phyloP scores from a whole-genome alignment of 192 early-diverging fungal species.

The Linderina pennispora region DNA sequence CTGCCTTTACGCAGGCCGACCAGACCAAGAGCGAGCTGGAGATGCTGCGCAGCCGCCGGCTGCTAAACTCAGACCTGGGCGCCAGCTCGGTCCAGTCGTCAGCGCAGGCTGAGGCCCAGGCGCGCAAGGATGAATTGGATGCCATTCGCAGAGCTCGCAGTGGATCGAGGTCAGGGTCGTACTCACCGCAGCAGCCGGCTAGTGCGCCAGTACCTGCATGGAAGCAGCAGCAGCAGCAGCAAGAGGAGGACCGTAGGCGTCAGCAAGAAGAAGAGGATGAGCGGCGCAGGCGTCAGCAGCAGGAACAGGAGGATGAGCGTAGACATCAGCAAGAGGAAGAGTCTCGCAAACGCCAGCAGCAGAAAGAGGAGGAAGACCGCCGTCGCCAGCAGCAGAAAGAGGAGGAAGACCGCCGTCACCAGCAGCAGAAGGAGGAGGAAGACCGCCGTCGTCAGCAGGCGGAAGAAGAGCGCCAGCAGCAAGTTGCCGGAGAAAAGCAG shows the following conservation, averaged over 20 bases:
- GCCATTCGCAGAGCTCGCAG: conserved; percentile 24
- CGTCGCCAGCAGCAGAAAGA: conserved; percentile 36
- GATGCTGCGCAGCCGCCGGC: conserved; percentile 41
- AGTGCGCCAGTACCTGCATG: conserved; percentile 25
- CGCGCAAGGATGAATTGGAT: conserved; percentile 41
- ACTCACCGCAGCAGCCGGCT: conserved; percentile 8
- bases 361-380: conserved; percentile 20
- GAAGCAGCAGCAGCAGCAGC: conserved; percentile 23
- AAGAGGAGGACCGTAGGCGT: conserved; percentile 12
- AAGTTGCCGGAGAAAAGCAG: too few species aligned
- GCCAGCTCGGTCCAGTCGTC: conserved; percentile 8
- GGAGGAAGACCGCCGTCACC: conserved; percentile 13
- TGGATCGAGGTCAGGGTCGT: conserved; percentile 19
- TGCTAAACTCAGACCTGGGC: conserved; percentile 26
- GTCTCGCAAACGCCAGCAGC: conserved; percentile 5
- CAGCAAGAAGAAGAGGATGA: conserved; percentile 28
- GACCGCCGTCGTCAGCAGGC: conserved; percentile 3
- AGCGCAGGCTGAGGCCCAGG: conserved; percentile 1
- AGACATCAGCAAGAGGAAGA: conserved; percentile 37
- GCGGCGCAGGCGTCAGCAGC: conserved; percentile 7
- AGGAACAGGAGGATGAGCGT: conserved; percentile 46
- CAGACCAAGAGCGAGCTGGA: conserved; percentile 46
- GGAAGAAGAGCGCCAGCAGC: conserved; percentile 1
- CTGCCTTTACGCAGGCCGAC: conserved; percentile 34
- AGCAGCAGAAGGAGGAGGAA: conserved; percentile 30